phyloP scores from a whole-genome alignment of 2,329 filamentous ascomycete genomes.

The Cladosporium austrohemisphaericum region DNA sequence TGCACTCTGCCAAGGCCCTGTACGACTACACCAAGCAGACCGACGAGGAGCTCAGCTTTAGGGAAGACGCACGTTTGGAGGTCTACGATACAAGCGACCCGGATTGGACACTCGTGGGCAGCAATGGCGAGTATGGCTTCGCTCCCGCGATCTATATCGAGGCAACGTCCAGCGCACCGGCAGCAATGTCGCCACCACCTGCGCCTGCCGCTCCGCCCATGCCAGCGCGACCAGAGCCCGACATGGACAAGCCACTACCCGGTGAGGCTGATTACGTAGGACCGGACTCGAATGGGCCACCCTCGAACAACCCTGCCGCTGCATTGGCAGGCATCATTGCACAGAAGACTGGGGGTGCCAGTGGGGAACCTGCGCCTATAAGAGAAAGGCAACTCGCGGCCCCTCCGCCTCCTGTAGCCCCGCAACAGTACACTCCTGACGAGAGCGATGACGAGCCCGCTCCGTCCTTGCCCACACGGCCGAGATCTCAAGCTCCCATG shows the following conservation, averaged over 20 bases:
- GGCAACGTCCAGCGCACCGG: constrained; percentile 49
- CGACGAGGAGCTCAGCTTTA: constrained; percentile 94
- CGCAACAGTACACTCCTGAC: constrained; percentile 60
- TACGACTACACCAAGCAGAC: constrained; percentile 97
- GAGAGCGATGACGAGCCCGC: constrained; percentile 62
- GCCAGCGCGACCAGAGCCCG: constrained; percentile 37
- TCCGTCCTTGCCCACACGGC: constrained; percentile 61
- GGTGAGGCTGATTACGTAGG: constrained; percentile 42
- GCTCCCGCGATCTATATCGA: constrained; percentile 96
- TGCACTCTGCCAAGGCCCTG: constrained; percentile 77
- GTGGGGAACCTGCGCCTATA: constrained; percentile 23
- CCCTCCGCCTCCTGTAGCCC: constrained; percentile 51
- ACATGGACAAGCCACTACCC: constrained; percentile 35
- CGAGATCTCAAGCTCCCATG: constrained; percentile 51
- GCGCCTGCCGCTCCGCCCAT: constrained; percentile 35
- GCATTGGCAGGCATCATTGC: constrained; percentile 54
- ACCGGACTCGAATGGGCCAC: constrained; percentile 36
- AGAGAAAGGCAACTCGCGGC: constrained; percentile 38
- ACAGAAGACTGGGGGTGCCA: constrained; percentile 41
- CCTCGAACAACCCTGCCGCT: constrained; percentile 51
- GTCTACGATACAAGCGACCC: constrained; percentile 90
- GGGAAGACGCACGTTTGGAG: constrained; percentile 76
- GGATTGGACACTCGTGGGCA: constrained; percentile 92
- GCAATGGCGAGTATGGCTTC: constrained; percentile 84
- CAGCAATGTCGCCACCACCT: constrained; percentile 32